Base-by-base conservation (phyloP, 2,329 filamentous ascomycete species). In the Trichoderma sp. region DNA sequence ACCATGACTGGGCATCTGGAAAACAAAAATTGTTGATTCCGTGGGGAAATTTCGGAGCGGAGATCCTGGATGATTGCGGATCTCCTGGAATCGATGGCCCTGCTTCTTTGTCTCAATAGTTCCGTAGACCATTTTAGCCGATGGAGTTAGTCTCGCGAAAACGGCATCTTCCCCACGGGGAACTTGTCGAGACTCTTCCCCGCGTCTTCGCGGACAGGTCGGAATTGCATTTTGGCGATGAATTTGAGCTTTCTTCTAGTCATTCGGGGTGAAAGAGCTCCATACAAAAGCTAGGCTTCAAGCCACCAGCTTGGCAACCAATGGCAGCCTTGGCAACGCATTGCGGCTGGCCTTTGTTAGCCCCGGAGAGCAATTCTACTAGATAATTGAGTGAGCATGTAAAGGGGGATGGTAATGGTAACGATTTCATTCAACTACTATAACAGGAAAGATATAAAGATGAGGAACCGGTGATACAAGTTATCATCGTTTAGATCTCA, bases 191-290 rank as follows among this genome's bases (percentile, higher is more conserved):
- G 42, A 4, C 25, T 15, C 58, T 48, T 61, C 58, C 58, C 58
- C 58, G 39, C 58, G 27, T 50, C 42, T 61, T 61, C 58, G 58
- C 58, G 58, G 58, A 25, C 58, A 61, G 39, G 27, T 50, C 58
- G 58, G 58, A 61, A 35, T 10, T 17, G 35, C 22, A 29, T 27
- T 42, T 42, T 58, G 35, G 54, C 12, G 34, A 58, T 58, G 22
- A 22, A 19, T 22, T 19, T 32, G 15, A 58, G 29, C 56, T 29
- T 42, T 42, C 39, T 48, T 17, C 39, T 48, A 34, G 29, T 60
- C 22, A 25, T 29, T 27, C 25, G 27, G 13, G n/a, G 22, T 17
- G 9, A 42, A 50, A 50, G n/a, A 4, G 1, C 42, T 8, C 35
- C 9, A 8, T 42, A n/a, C 7, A 32, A 42, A 53, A 42, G 22